These are phyloP conservation scores for Sarcocystis neurona DNA, from an alignment of 169 alveolate species.

Conservation along the genomic window DNA sequence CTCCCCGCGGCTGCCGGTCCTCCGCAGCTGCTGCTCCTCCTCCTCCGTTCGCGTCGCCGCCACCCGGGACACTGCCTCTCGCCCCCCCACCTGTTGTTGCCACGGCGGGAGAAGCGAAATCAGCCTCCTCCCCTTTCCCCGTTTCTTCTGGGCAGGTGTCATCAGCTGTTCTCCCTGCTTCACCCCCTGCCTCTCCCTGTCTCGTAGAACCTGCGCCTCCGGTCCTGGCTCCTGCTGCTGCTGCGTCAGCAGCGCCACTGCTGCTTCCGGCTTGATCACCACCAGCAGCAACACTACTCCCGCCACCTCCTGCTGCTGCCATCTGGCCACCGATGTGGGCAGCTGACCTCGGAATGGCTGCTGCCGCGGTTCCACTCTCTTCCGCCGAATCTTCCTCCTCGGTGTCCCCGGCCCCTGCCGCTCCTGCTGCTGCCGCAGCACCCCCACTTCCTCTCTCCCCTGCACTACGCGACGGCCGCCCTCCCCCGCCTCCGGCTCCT, in stretches of 20 bases:
- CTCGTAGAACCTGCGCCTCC: too few relatives aligned
- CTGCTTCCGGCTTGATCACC: background rate
- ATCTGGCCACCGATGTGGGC: too few relatives aligned
- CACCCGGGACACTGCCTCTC: background rate
- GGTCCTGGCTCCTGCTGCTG: too few relatives aligned
- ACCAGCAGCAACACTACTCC: background rate
- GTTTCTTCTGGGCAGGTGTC: too few relatives aligned
- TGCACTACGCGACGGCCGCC: background rate
- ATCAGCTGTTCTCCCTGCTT: too few relatives aligned
- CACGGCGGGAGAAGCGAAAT: too few relatives aligned
- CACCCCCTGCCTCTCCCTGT: too few relatives aligned
- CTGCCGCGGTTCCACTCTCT: slow-evolving; percentile 19
- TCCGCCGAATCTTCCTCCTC: background rate
- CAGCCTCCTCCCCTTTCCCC: too few relatives aligned
- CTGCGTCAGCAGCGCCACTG: slow-evolving; percentile 6
- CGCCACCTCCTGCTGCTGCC: slow-evolving; percentile 6
- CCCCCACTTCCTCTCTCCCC: background rate
- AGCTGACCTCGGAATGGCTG: slow-evolving; percentile 21
- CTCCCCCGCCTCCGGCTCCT: background rate
- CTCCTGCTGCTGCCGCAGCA: slow-evolving; percentile 7
- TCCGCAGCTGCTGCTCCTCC: background rate
- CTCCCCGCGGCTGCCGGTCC: background rate
- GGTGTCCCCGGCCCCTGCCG: background rate
- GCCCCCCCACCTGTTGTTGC: too few relatives aligned
- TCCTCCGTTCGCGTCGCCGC: background rate